Percentiles rank a stretch among this genome's conserved stretches.
Evolutionary conservation across 495 filamentous ascomycete genomes (phyloP).

Genomic region (Oidiodendron maius): DNA sequence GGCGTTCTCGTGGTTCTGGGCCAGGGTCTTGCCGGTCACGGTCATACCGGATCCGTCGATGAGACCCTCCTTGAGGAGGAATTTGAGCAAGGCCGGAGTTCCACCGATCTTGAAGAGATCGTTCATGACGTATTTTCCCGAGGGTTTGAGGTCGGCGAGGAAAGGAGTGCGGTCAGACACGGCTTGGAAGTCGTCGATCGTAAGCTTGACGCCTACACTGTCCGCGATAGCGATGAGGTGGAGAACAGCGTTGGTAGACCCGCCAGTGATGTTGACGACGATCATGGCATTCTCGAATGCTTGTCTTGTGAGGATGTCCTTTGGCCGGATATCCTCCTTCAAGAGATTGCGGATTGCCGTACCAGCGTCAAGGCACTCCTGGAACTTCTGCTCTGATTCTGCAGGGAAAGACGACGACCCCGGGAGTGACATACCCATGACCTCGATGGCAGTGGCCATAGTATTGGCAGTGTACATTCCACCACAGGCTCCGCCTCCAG

Average conservation of each 20-base stretch:
- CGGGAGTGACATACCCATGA: conserved; percentile 91
- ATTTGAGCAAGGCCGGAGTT: conserved; percentile 84
- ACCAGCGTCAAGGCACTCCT: conserved; percentile 81
- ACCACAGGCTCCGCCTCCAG: conserved; percentile 88
- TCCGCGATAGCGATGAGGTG: conserved; percentile 97
- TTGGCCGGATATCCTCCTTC: conserved; percentile 79
- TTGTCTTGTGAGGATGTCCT: conserved; percentile 84
- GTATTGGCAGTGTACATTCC: conserved; percentile 99
- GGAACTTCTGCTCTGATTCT: conserved; percentile 75
- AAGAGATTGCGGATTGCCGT: conserved; percentile 82
- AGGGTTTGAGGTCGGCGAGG: conserved; percentile 94
- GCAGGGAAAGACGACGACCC: conserved; percentile 92
- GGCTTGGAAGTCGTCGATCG: conserved; percentile 94
- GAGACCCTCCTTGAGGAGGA: conserved; percentile 83
- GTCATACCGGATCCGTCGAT: conserved; percentile 86
- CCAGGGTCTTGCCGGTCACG: conserved; percentile 89
- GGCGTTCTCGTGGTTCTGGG: conserved; percentile 77
- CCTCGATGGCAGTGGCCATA: conserved; percentile 95
- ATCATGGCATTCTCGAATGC: conserved; percentile 98
- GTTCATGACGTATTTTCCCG: conserved; percentile 93
- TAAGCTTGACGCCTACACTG: conserved; percentile 86
- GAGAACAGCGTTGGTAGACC: conserved; percentile 94
- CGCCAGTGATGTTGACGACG: conserved; percentile 88
- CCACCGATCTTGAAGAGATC: conserved; percentile 88
- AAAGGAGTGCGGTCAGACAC: conserved; percentile 89